Evolutionary conservation across 208 protist genomes (phyloP), one percentile per base, ranked within the genome.

Genomic region (Leptomonas pyrrhocoris): DNA sequence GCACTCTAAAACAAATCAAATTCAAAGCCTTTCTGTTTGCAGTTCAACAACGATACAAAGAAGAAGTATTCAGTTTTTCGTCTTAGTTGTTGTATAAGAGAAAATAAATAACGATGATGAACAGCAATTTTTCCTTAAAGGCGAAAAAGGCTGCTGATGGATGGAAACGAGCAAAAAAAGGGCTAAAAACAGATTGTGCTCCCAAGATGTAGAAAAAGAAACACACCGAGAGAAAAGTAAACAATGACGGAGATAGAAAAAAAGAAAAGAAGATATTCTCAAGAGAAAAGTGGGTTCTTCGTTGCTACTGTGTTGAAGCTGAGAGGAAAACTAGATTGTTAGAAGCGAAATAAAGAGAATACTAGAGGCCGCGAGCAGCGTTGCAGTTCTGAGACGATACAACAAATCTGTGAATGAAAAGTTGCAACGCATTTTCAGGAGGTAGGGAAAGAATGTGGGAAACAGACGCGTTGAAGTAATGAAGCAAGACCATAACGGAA

Each of bases 41-140:
- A n/a, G 53, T 15, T 19, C 31, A 15, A 30, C n/a, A 45, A n/a
- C 16, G n/a, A 36, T n/a, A 56, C 2, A 56, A 56, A 56, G 13
- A 42, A 42, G 27, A 12, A 30, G 21, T 30, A 30, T 30, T 15
- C 8, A 6, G 9, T 53, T n/a, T 53, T 31, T 58, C 40, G 18
- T 58, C 15, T 40, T 43, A 13, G 43, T 56, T 21, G 38, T 28
- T 11, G 38, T 57, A 43, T 50, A 70, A 50, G 50, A 77, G 42
- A 45, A 34, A 16, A 70, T 34, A 8, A 43, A 68, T 46, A 65
- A 65, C 60, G 60, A 65, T 65, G 60, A 55, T 30, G 31, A 36
- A 55, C 60, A 65, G 60, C 60, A 18, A 8, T 21, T 65, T 65
- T 65, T 43, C 58, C 28, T n/a, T 21, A 65, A 55, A 0, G 28